Evolutionary conservation across 1,284 basidiomycete species (phyloP), one percentile per base, ranked within the genome.

Genomic region (Ustilago lituana): DNA sequence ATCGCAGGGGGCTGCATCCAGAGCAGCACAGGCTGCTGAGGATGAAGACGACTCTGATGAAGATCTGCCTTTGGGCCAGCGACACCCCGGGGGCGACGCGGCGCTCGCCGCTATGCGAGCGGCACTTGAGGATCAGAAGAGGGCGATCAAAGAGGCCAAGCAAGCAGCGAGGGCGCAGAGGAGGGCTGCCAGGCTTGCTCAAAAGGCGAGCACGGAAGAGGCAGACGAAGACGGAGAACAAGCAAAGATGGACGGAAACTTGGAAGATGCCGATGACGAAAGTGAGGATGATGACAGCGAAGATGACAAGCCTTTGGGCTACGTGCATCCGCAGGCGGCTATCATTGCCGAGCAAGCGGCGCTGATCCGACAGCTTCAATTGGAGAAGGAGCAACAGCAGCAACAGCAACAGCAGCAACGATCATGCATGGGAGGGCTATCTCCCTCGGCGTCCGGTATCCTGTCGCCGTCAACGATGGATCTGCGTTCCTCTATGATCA

Each of bases 321-420:
- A 54, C 9, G 57, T 57, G 12, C 79, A 80, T 37, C 77, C 77
- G 1, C 77, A 81, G 33, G 79, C 79, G 0, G 79, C 77, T 14
- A 74, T 81, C 57, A 80, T 81, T 36, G 79, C 78, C 6, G 76
- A 80, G 47, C 79, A 81, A 36, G 74, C 77, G 4, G 77, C 76
- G 4, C 40, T 77, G 17, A 80, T 81, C 31, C 53, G 72, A 29
- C 75, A 73, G 32, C 59, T 81, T 20, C 64, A 74, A 45, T 57
- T 54, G 11, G 78, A 80, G 33, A 74, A 61, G 49, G 56, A 64
- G 40, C 64, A 74, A 47, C 56, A 62, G 20, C 59, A 62, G 37
- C 39, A 56, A 38, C 59, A 68, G 19, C 58, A 40, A n/a, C 43
- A 54, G 29, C 40, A 52, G 31, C 29, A 50, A 6, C 47, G 43